A percentile compares a stretch with the other conserved stretches of the same genome.
Conservation (phyloP, 306 rosid species). For the Rosa lucieae region DNA sequence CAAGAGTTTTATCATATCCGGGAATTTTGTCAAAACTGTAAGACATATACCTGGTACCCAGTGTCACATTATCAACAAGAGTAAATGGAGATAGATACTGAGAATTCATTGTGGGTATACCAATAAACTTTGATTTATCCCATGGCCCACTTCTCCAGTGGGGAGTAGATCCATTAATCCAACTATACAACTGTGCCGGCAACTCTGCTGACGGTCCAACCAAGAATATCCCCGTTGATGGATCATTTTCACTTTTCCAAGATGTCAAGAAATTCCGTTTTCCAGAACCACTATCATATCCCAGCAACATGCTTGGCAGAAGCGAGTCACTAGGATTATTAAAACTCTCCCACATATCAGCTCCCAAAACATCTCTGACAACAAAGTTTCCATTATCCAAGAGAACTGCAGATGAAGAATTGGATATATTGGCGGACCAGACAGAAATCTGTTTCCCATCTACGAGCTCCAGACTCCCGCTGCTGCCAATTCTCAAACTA, state of each 20-base stretch:
- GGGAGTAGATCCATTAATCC: background rate
- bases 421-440: background rate
- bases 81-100: too few relatives aligned
- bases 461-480: background rate
- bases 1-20: background rate
- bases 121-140: background rate
- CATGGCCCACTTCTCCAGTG: background rate
- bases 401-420: background rate
- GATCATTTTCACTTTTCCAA: background rate
- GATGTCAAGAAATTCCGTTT: background rate
- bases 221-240: background rate
- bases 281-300: too few relatives aligned
- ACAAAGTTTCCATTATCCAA: slow-evolving; percentile 1
- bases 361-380: background rate
- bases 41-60: background rate
- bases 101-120: too few relatives aligned
- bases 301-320: background rate
- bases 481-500: background rate
- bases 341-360: background rate
- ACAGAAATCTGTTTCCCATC: background rate
- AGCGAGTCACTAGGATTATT: background rate
- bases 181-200: background rate
- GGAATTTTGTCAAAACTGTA: background rate
- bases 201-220: background rate
- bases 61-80: too few relatives aligned